Evolutionary conservation across 805 yeast genomes (phyloP), one percentile per base, ranked within the genome.

Genomic region (Pichia cephalocereana): DNA sequence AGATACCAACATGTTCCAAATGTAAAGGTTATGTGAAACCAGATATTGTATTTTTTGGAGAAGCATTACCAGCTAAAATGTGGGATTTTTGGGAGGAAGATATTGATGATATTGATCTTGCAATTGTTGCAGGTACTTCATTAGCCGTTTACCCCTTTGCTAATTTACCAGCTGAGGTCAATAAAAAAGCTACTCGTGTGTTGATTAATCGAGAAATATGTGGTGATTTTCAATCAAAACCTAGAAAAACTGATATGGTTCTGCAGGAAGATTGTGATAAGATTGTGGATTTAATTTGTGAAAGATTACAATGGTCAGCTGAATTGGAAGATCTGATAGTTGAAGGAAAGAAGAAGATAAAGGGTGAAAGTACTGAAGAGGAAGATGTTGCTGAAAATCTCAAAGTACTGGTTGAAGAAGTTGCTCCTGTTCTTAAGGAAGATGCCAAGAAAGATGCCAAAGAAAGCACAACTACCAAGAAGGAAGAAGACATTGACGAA

Each of bases 21-120:
- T 91, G 98, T 58, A 61, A 68, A 5, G 95, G 96, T 0, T 74
- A 79, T 31, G 86, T 93, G 28, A 91, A 91, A 60, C 99, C 98
- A 0, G 91, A 86, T 58, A 93, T 91, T 55, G 96, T 89, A 1
- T 91, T 91, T 59, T 93, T 89, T 67, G 98, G 98, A 4, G 99
- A 91, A 63, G 76, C 82, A 2, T 70, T 91, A 28, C 98, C 98
- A 0, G 57, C 56, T 1, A 67, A 70, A 47, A 86, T 89, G 58
- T 90, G 85, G 63, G 76, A 77, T 2, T 57, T 64, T 12, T 82
- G 93, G 85, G 91, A 83, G 4, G 68, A 70, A 19, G 78, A 76
- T 50, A 59, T 69, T 3, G 69, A 71, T 2, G 71, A 65, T 19
- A 66, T 80, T 27, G 88, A 83, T 55, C 62, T 90, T 28, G 87